A percentile compares a stretch with the other conserved stretches of the same genome.
phyloP scores from a whole-genome alignment of 2,329 filamentous ascomycete species.

The Phialophora expanda region DNA sequence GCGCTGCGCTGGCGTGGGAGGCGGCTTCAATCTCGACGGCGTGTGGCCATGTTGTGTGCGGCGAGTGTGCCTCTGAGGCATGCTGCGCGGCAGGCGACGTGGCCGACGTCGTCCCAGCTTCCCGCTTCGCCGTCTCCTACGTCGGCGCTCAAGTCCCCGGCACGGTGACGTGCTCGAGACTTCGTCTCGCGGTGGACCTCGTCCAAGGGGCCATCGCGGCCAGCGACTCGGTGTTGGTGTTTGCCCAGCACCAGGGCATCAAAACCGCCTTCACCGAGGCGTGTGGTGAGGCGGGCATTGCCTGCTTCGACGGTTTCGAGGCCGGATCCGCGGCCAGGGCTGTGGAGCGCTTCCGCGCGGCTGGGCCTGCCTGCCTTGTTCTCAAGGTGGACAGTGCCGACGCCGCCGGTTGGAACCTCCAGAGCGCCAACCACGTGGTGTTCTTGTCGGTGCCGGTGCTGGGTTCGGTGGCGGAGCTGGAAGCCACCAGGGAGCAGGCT shows the following conservation, averaged over 20 bases:
- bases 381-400: constrained; percentile 62
- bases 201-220: constrained; percentile 47
- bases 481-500: constrained; percentile 65
- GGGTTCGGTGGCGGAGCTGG: constrained; percentile 59
- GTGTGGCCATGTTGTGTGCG: constrained; percentile 55
- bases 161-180: constrained; percentile 52
- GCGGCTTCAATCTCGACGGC: constrained; percentile 51
- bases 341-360: constrained; percentile 50
- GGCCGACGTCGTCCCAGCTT: constrained; percentile 12
- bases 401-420: constrained; percentile 68
- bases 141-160: not conserved
- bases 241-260: constrained; percentile 52
- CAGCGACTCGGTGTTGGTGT: constrained; percentile 61
- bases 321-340: constrained; percentile 41
- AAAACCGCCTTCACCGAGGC: constrained; percentile 25
- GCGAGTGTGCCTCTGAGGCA: not conserved
- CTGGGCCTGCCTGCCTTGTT: constrained; percentile 58
- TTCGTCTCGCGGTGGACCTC: constrained; percentile 54
- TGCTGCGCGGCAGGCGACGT: constrained; percentile 19
- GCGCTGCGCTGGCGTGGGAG: constrained; percentile 39
- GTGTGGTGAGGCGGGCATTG: constrained; percentile 19
- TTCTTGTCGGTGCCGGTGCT: constrained; percentile 64
- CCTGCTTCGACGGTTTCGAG: constrained; percentile 45
- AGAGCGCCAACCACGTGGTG: constrained; percentile 67
- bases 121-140: constrained; percentile 9